Base-by-base conservation (phyloP, 441 rosid species). In the Mallotus japonicus region DNA sequence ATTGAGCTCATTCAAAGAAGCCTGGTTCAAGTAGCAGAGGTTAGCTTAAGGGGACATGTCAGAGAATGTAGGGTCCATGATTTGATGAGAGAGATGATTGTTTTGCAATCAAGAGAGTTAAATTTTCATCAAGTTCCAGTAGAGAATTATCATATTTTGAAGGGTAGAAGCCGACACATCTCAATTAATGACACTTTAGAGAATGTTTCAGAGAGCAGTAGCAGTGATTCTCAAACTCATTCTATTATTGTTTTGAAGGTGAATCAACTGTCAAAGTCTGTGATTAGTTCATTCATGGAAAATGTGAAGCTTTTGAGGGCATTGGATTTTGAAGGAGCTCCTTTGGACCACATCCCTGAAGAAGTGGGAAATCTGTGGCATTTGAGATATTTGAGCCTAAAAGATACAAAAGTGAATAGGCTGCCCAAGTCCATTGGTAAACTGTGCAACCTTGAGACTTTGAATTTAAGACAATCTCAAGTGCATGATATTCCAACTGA, bases 1-100 rank as follows among this genome's bases (percentile, higher is more conserved):
- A 63, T 49, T 12, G 71, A 70, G 70, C 83, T 80, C 44, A 7
- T 77, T 12, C 70, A 74, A 58, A 66, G 71, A 54, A 77, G 66
- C 62, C 56, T 80, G 6, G 46, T 80, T 28, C 73, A 57, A 44
- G 78, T 62, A 34, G 67, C 19, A 6, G 64, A 57, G 15, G 19
- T 47, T 8, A 59, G 63, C 8, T 54, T n/a, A 37, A 75, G 70
- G 10, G 78, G 80, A 22, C 42, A 73, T 49, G 64, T 64, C 54
- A 74, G 47, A 34, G 24, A 12, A 34, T 77, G 83, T 55, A 55
- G 71, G 5, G 67, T 80, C 34, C 80, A 73, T 12, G 16, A 68
- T 51, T 19, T 73, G 13, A 28, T 80, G 20, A 46, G 42, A 28
- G 69, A 80, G 16, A 59, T 74, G 13, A 62, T 71, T 3, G 20